Evolutionary conservation across 2,329 filamentous ascomycete species (phyloP), one percentile per base, ranked within the genome.

Genomic region (Colletotrichum melonis): DNA sequence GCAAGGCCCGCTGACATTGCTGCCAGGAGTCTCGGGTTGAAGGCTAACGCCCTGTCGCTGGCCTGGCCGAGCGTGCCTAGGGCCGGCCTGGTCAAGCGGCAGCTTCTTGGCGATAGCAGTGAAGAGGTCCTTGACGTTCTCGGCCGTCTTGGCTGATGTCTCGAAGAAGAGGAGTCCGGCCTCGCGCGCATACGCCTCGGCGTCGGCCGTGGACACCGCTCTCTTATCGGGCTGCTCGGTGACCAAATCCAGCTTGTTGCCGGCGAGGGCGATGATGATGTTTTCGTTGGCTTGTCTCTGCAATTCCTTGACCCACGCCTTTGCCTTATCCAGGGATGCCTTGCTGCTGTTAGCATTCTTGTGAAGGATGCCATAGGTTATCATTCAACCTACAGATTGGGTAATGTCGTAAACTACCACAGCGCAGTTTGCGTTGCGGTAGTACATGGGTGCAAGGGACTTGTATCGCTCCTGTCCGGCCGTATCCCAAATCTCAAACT

Each of bases 401-500:
- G 97, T 99, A 81, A 99, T 98, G 86, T 99, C 97, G 85, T 99
- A 99, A 77, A 99, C 97, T 62, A 99, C 96, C 38, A 99, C 96
- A 72, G 97, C 97, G 86, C 97, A 98, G 90, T 99, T 98, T 78
- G 97, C 97, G 83, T 99, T 99, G 79, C 97, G 90, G 87, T 99
- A 99, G 89, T 99, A 99, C 97, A 99, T 99, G 79, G 97, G 97
- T 42, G 97, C 97, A 77, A 99, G 89, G 14, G 97, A 98, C 89
- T 98, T 98, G 90, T 98, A 99, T 81, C 97, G 92, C 86, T 99
- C 97, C 87, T 99, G 97, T 76, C 97, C 97, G 76, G 97, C 97
- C 11, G 97, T 99, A 85, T 98, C 95, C 95, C 97, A 99, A 82
- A 99, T 99, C 86, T 99, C 97, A 81, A 99, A 99, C 88, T 99